Percentiles rank a stretch among this genome's conserved stretches.
These are phyloP conservation scores for Colletotrichum cordylinicola DNA, from an alignment of 2,329 filamentous ascomycete genomes.

Conservation along the genomic window DNA sequence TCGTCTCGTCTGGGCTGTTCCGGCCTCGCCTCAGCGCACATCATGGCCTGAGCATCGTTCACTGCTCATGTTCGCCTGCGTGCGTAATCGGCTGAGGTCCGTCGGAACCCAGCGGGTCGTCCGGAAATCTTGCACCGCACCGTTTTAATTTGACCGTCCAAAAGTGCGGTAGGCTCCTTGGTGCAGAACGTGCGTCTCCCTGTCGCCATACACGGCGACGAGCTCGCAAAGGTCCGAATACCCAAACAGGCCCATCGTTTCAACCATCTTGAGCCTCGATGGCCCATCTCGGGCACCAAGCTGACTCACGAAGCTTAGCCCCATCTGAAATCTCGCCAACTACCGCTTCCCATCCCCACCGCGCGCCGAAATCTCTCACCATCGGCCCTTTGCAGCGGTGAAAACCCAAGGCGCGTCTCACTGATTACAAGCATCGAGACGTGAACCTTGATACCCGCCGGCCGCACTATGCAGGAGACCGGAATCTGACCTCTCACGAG, in stretches of 20 bases:
- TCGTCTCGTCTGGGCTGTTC: not conserved
- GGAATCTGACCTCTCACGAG: not conserved
- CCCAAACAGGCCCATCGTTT: constrained; percentile 12
- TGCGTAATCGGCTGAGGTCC: constrained; percentile 2
- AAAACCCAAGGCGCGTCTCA: not conserved
- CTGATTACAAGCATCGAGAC: not conserved
- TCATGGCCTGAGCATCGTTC: constrained; percentile 16
- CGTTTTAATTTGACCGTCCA: not conserved
- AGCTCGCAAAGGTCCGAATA: not conserved
- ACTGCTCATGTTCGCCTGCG: not conserved
- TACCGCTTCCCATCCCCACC: constrained; percentile 13
- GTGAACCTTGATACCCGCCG: constrained; percentile 9
- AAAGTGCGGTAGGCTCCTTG: not conserved
- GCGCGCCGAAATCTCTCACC: constrained; percentile 12
- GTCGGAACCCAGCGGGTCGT: constrained; percentile 4
- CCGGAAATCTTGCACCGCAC: not conserved
- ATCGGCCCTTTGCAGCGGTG: constrained; percentile 20
- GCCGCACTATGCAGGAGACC: not conserved
- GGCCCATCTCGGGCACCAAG: constrained; percentile 19
- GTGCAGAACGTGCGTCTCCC: not conserved
- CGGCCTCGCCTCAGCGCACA: constrained; percentile 1
- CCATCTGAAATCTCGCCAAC: constrained; percentile 16
- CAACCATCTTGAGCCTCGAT: not conserved
- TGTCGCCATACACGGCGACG: not conserved
- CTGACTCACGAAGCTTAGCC: constrained; percentile 15